Conservation (phyloP, 371 early-diverging fungal species). For the Mucor circinelloides region DNA sequence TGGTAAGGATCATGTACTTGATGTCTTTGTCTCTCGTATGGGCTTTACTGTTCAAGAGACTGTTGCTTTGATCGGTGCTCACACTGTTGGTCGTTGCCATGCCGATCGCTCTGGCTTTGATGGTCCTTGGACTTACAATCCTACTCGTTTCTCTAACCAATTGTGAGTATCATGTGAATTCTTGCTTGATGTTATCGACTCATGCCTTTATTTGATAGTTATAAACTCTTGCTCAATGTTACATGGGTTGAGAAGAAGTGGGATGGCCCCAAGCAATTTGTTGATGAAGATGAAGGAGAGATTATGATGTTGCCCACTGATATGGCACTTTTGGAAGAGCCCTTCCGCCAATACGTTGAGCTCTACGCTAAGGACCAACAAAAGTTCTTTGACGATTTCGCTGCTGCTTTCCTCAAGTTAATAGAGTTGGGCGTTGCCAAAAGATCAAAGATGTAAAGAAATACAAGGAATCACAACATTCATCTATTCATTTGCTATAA, state of each 20-base stretch:
- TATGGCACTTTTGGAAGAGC: conserved; percentile 69
- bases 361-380: conserved; percentile 80
- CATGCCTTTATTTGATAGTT: conserved; percentile 36
- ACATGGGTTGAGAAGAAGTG: conserved; percentile 74
- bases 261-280: conserved; percentile 77
- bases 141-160: conserved; percentile 83
- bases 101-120: conserved; percentile 80
- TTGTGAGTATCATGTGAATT: conserved; percentile 44
- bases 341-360: conserved; percentile 77
- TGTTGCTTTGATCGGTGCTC: conserved; percentile 85
- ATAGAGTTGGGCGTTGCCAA: conserved; percentile 78
- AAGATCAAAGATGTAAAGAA: conserved; percentile 45
- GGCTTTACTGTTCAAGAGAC: conserved; percentile 80
- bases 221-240: conserved; percentile 64
- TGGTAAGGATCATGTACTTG: conserved; percentile 71
- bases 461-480: background rate
- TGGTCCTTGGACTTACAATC: conserved; percentile 89
- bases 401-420: conserved; percentile 78
- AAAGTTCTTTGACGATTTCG: conserved; percentile 80
- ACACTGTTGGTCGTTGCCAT: conserved; percentile 91
- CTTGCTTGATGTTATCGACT: background rate
- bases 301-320: conserved; percentile 93
- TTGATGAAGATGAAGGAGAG: conserved; percentile 63
- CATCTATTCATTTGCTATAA: background rate
- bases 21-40: conserved; percentile 79